Evolutionary conservation across 352 stramenopile species (phyloP), one percentile per base, ranked within the genome.

Genomic region (Phytophthora macrochlamydospora): DNA sequence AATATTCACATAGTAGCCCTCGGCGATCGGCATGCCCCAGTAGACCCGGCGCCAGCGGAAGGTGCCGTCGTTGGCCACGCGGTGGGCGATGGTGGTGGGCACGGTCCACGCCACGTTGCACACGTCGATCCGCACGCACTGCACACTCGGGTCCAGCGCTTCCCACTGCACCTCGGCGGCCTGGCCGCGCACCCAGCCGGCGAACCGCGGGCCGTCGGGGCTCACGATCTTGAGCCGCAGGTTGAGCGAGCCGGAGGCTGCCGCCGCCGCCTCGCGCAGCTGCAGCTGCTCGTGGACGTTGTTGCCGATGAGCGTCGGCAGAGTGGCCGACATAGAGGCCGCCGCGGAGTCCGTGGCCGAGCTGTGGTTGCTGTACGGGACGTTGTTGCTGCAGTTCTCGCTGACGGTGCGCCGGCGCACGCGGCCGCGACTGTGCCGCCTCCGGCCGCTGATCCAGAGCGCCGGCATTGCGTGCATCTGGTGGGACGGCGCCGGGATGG

Each of bases 1-100:
- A 71, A 94, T 90, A 73, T 94, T 94, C 56, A 95, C 77, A 75
- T 91, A 95, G 76, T 95, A 95, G 60, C 83, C 84, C 53, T 91
- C 83, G 40, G 75, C 81, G 60, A 93, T 95, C 12, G 87, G 87
- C 84, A 95, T 88, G 57, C 87, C 87, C 87, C 87, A 95, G 49
- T 92, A 90, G 53, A 95, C 87, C 32, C 82, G 81, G 37, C 77
- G 81, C 87, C 87, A 95, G 51, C 83, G 71, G 62, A 86, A 91
- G 18, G 64, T 74, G 58, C 87, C 87, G 46, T 91, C 76, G 68
- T 94, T 93, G 2, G 75, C 69, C 60, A 87, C 85, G 35, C 78
- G 69, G 43, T 81, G 73, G 51, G 85, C 78, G 56, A 94, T 94
- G 31, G 82, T 91, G 14, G 87, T 93, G 13, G 86, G 85, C 48